phyloP scores from a whole-genome alignment of 257 asterid genomes.

The Solanum chmielewskii region DNA sequence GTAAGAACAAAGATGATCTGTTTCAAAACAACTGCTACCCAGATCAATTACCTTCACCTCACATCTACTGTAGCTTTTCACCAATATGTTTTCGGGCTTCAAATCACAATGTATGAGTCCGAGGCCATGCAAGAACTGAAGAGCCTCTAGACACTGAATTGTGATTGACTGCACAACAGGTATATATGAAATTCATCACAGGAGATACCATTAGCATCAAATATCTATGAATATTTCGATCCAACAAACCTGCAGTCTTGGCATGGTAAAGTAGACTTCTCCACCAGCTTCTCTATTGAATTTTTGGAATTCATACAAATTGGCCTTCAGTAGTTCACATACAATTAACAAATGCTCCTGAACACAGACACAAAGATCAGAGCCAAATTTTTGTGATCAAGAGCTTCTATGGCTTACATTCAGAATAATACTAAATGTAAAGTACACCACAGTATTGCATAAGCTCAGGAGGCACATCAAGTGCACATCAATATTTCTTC shows the following conservation, averaged over 20 bases:
- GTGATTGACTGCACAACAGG: slow-evolving; percentile 47
- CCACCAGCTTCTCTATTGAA: slow-evolving; percentile 79
- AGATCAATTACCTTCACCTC: slow-evolving; percentile 80
- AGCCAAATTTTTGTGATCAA: background rate
- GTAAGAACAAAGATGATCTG: slow-evolving; percentile 71
- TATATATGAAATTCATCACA: background rate
- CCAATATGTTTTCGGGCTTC: slow-evolving; percentile 78
- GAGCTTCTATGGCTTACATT: background rate
- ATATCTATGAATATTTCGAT: background rate
- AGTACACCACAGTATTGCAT: background rate
- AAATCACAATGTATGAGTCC: slow-evolving; percentile 79
- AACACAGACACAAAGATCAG: background rate
- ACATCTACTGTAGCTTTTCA: slow-evolving; percentile 77
- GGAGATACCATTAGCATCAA: background rate
- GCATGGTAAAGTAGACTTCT: slow-evolving; percentile 80
- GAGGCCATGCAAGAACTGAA: slow-evolving; percentile 52
- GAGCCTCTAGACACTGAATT: slow-evolving; percentile 73
- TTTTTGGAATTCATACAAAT: slow-evolving; percentile 65
- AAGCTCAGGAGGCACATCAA: background rate
- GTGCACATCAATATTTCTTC: background rate
- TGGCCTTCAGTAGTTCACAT: slow-evolving; percentile 72
- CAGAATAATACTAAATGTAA: background rate
- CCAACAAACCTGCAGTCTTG: slow-evolving; percentile 54
- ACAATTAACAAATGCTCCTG: slow-evolving; percentile 78
- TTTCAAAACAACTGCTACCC: slow-evolving; percentile 77